Base-by-base conservation (phyloP, 2,329 filamentous ascomycete genomes). In the Penicillium palitans region DNA sequence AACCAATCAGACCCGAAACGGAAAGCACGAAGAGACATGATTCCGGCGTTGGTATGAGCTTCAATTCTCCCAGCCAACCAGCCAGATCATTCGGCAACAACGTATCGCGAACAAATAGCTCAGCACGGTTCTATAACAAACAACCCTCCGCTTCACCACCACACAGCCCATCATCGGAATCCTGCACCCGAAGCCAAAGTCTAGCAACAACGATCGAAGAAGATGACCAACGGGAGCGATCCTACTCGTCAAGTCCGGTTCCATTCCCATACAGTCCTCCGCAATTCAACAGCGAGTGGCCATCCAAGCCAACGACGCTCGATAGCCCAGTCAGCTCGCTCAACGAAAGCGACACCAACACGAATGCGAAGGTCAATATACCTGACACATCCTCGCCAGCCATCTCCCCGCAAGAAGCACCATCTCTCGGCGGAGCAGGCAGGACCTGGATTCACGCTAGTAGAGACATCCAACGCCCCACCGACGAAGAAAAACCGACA, bases 181-280 rank as follows among this genome's bases (percentile, higher is more conserved):
- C 44, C 2, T 47, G 55, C 7, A 42, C 47, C 2, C 57, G 59
- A 6, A 55, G 61, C 13, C 58, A 47, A 15, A 68, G 60, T 15
- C 51, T 58, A 19, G 47, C 41, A 17, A 60, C 52, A 24, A 59
- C 53, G 4, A 46, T 56, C 10, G 52, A 55, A 8, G 49, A 53
- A 6, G 31, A 50, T 5, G 44, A 52, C 7, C 53, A 52, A 17
- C 49, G 46, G 17, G 53, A 56, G 1, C 59, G 54, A 15, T 57
- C 63, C 13, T 58, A 55, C 19, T 60, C 59, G 4, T 46, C 59
- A 12, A 66, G 61, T 19, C 57, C 55, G 2, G 48, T 40, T 2
- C 51, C 61, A 27, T 67, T 65, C 55, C 59, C 60, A n/a, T 66
- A 63, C 56, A 67, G 61, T 27, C 64, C 66, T 6, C 62, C 64